Evolutionary conservation across 805 yeast species (phyloP).

Genomic region (Ogataea zsoltii): DNA sequence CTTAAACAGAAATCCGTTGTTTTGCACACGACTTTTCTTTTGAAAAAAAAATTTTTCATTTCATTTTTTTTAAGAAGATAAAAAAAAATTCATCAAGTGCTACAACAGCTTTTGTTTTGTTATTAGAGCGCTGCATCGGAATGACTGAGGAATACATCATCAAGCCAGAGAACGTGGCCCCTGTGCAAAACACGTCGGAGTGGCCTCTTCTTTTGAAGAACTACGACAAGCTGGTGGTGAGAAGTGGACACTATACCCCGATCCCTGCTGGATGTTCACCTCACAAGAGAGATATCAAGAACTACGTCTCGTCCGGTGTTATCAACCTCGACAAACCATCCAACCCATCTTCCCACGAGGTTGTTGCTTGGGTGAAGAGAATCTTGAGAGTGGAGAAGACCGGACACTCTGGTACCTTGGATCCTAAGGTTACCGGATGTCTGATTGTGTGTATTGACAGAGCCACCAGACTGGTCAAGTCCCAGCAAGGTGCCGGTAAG

Average conservation of each 20-base stretch:
- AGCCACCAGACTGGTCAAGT: slow-evolving; percentile 96
- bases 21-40: slow-evolving; percentile 4
- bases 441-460: slow-evolving; percentile 96
- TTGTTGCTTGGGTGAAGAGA: slow-evolving; percentile 98
- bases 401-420: slow-evolving; percentile 98
- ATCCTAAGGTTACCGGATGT: slow-evolving; percentile 97
- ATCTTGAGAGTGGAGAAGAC: slow-evolving; percentile 95
- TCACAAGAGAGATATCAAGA: slow-evolving; percentile 86
- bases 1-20: no score
- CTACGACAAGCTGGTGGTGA: slow-evolving; percentile 89
- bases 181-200: slow-evolving; percentile 82
- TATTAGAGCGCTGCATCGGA: slow-evolving; percentile 5
- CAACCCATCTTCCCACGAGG: slow-evolving; percentile 98
- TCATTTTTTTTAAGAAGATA: background rate
- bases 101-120: background rate
- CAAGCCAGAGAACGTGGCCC: slow-evolving; percentile 81
- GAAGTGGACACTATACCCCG: slow-evolving; percentile 97
- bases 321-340: slow-evolving; percentile 97
- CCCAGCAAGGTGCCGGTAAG: slow-evolving; percentile 99
- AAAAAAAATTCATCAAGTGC: slow-evolving; percentile 1
- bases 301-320: slow-evolving; percentile 91
- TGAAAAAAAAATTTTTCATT: background rate
- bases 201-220: slow-evolving; percentile 96
- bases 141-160: slow-evolving; percentile 59
- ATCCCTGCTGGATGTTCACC: slow-evolving; percentile 96